Conservation (phyloP, 2,329 filamentous ascomycete genomes). For the Paecilomyces dactylethromorphus region DNA sequence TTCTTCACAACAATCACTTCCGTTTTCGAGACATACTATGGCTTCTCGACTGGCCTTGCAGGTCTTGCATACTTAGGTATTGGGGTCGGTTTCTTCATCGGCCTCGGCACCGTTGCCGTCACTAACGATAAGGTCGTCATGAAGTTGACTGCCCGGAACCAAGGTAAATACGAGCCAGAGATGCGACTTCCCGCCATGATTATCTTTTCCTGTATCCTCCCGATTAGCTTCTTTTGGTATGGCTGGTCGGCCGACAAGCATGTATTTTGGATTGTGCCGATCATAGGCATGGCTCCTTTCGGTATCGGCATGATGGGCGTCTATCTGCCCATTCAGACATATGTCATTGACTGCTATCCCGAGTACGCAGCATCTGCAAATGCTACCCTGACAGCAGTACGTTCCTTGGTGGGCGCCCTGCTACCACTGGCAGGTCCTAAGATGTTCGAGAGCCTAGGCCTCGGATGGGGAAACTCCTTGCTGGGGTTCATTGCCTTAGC, state of each 20-base stretch:
- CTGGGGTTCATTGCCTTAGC: constrained; percentile 41
- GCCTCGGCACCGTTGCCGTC: constrained; percentile 27
- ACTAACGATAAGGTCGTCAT: constrained; percentile 22
- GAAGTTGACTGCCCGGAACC: constrained; percentile 23
- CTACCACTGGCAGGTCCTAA: constrained; percentile 52
- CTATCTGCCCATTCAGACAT: constrained; percentile 53
- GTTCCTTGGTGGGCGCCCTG: constrained; percentile 50
- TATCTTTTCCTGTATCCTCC: constrained; percentile 46
- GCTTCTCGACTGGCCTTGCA: constrained; percentile 36
- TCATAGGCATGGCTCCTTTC: constrained; percentile 51
- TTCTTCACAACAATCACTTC: constrained; percentile 46
- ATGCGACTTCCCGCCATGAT: constrained; percentile 49
- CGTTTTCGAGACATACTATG: constrained; percentile 43
- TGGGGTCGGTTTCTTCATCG: constrained; percentile 34
- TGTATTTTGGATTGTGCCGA: constrained; percentile 52
- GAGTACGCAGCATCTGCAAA: constrained; percentile 41
- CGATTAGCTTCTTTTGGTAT: constrained; percentile 51
- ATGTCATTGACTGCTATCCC: constrained; percentile 52
- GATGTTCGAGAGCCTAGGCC: constrained; percentile 36
- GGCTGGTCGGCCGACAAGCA: constrained; percentile 49
- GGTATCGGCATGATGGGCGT: constrained; percentile 45
- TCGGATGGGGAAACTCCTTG: constrained; percentile 44
- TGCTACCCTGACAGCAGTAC: constrained; percentile 41
- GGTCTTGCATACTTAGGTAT: constrained; percentile 43
- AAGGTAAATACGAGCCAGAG: constrained; percentile 37